Evolutionary conservation across 257 asterid genomes (phyloP).

Genomic region (Voacanga thouarsii): DNA sequence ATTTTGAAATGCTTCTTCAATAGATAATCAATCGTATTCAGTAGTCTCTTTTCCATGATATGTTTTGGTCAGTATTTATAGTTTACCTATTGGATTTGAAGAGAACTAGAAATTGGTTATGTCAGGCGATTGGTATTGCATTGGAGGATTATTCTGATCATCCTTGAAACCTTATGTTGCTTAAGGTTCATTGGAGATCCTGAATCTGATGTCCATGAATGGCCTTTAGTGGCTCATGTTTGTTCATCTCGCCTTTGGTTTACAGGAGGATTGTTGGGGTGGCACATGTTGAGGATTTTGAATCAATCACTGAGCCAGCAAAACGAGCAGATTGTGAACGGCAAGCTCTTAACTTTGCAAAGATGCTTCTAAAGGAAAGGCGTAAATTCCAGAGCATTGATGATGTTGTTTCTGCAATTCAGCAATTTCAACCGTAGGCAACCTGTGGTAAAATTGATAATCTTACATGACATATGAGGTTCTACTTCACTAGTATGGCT

Average conservation of each 20-base stretch:
- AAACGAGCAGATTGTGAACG: constrained; percentile 83
- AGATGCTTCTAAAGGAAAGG: constrained; percentile 66
- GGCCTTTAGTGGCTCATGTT: not conserved
- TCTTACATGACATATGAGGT: not conserved
- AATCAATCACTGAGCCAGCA: constrained; percentile 60
- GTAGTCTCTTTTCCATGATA: not conserved
- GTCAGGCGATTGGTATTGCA: not conserved
- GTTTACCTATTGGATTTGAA: not conserved
- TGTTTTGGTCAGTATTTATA: not conserved
- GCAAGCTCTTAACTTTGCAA: constrained; percentile 71
- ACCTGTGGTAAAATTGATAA: not conserved
- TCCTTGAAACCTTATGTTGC: not conserved
- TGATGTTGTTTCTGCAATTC: constrained; percentile 67
- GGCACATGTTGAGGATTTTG: constrained; percentile 94
- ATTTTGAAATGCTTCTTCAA: not conserved
- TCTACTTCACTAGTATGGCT: not conserved
- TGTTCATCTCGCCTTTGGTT: constrained; percentile 9
- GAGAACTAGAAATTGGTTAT: not conserved
- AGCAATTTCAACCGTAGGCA: constrained; percentile 26
- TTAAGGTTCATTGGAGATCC: not conserved
- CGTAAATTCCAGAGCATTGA: constrained; percentile 46
- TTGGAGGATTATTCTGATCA: not conserved
- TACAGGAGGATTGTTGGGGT: constrained; percentile 94
- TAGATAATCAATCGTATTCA: not conserved
- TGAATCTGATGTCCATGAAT: not conserved